phyloP scores from a whole-genome alignment of 257 asterid species.

The Nyctanthes arbortristis region DNA sequence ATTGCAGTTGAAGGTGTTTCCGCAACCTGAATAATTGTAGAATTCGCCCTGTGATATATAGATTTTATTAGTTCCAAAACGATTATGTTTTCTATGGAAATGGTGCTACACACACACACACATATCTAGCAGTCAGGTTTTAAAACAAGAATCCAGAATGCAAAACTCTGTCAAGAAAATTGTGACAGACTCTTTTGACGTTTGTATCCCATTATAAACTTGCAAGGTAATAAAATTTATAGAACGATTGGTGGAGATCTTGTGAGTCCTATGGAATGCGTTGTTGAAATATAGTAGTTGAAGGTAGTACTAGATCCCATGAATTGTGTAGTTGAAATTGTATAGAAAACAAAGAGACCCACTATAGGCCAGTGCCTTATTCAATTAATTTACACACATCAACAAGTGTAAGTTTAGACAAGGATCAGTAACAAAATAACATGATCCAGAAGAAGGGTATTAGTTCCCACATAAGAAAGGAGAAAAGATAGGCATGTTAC shows the following conservation, averaged over 20 bases:
- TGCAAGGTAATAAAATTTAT: too few relatives aligned
- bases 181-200: too few relatives aligned
- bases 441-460: not conserved
- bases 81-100: constrained; percentile 2
- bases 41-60: constrained; percentile 78
- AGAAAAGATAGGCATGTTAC: not conserved
- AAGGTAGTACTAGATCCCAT: too few relatives aligned
- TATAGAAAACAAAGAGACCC: too few relatives aligned
- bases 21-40: constrained; percentile 98
- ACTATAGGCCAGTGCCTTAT: not conserved
- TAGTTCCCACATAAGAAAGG: not conserved
- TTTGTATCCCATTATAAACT: too few relatives aligned
- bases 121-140: constrained; percentile 18
- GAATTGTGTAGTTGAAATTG: too few relatives aligned
- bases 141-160: constrained; percentile 7
- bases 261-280: too few relatives aligned
- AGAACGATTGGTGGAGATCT: too few relatives aligned
- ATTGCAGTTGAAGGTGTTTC: constrained; percentile 97
- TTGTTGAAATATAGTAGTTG: too few relatives aligned
- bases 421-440: not conserved
- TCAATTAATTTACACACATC: not conserved
- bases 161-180: not conserved
- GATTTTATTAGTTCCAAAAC: constrained; percentile 18
- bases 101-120: too few relatives aligned
- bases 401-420: not conserved